Evolutionary conservation across 2,329 filamentous ascomycete species (phyloP), one percentile per base, ranked within the genome.

Genomic region (Talaromyces sp.): DNA sequence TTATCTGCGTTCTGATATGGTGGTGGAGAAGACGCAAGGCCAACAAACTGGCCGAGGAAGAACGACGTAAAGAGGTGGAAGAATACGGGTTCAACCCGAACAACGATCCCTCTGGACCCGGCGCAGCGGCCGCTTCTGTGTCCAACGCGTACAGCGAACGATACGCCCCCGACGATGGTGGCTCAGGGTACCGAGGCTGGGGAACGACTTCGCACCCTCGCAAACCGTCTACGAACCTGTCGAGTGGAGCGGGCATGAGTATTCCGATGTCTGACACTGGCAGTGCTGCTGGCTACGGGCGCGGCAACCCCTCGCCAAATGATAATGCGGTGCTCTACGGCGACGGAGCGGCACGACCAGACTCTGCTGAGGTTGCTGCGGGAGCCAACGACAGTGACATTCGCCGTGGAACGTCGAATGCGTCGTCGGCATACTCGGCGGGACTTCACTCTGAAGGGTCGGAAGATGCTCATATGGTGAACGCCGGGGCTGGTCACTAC

Each of bases 51-150:
- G 89, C 88, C 14, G 91, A 94, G 70, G 94, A 97, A 72, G 86
- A 92, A 68, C 86, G 94, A 56, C 86, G 92, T 64, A 97, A 97
- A 78, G 94, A 99, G 76, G 92, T 97, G 11, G 93, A 97, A 74
- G 94, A 97, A 72, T 97, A 97, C 73, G 88, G 90, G 32, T 97
- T 92, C 80, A 97, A 97, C 74, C 94, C 94, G n/a, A 97, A 97
- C 76, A 88, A 92, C 62, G 92, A 97, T 71, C 91, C 92, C 0
- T 91, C 89, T 0, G 81, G 96, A 12, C 86, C 86, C 8, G 80
- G 81, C 8, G 79, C 84, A 17, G 79, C 76, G 27, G 76, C 81
- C 57, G 80, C 69, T 10, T 79, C 84, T 14, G 79, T 76, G 9
- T 74, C 70, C 32, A 54, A 50, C 43, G 75, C 73, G 46, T 78